phyloP scores from a whole-genome alignment of 2,329 filamentous ascomycete species.

The Gaeumannomyces tritici region DNA sequence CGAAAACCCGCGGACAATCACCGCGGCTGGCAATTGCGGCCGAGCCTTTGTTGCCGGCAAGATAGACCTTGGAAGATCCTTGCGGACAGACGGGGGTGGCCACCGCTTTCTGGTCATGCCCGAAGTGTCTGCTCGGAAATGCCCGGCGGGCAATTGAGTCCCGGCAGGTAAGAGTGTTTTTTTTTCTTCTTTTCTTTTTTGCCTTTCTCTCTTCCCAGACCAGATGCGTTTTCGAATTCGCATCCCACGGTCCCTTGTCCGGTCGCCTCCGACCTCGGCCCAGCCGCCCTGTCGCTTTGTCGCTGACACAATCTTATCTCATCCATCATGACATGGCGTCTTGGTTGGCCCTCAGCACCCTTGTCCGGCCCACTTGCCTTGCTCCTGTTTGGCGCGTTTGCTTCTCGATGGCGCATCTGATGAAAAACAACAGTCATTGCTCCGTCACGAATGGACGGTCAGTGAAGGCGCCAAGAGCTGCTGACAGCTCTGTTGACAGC shows the following conservation, averaged over 20 bases:
- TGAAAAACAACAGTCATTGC: not conserved
- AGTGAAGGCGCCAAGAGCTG: not conserved
- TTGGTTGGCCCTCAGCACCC: not conserved
- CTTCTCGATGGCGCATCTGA: not conserved
- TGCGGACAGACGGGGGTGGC: too few relatives aligned
- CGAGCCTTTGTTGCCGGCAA: too few relatives aligned
- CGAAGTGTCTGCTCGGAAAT: not conserved
- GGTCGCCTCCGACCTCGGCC: not conserved
- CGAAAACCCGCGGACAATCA: not conserved
- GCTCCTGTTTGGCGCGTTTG: too few relatives aligned
- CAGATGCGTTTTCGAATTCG: not conserved
- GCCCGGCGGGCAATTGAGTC: not conserved
- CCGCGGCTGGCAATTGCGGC: too few relatives aligned
- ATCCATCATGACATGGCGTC: not conserved
- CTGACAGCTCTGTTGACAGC: not conserved
- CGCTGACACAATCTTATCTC: not conserved
- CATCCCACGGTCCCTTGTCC: not conserved
- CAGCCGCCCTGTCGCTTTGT: not conserved
- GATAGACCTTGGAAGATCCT: too few relatives aligned
- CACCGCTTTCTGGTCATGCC: too few relatives aligned
- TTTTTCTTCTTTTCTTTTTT: too few relatives aligned
- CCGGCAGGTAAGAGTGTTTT: not conserved
- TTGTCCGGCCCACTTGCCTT: not conserved
- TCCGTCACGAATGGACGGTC: not conserved
- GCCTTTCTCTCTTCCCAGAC: too few relatives aligned